Evolutionary conservation across 2,329 filamentous ascomycete species (phyloP).

Genomic region (Zopfia rhizophila): DNA sequence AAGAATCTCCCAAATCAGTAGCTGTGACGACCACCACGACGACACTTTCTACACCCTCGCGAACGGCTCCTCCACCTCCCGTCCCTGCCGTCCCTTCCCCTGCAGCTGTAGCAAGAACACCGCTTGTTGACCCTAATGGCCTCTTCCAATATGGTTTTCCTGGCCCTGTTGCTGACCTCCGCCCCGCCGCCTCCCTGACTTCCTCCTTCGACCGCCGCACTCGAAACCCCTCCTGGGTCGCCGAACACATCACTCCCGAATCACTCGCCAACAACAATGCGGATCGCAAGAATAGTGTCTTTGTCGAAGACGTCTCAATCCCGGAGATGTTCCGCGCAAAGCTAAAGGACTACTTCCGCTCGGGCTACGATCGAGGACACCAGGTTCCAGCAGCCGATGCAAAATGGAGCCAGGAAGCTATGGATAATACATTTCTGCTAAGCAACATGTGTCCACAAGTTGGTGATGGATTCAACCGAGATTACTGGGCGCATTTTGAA

Average conservation of each 20-base stretch:
- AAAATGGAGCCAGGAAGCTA: constrained; percentile 92
- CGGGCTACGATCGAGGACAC: constrained; percentile 94
- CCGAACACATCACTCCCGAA: constrained; percentile 92
- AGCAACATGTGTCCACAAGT: constrained; percentile 99
- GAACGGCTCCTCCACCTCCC: constrained; percentile 29
- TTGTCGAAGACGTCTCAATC: constrained; percentile 82
- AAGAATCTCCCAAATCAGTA: constrained; percentile 37
- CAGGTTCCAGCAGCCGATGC: constrained; percentile 97
- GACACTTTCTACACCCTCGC: constrained; percentile 45
- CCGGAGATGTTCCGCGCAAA: constrained; percentile 89
- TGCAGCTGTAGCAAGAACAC: constrained; percentile 31
- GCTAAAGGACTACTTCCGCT: constrained; percentile 93
- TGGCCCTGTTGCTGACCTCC: constrained; percentile 85
- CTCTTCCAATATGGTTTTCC: constrained; percentile 78
- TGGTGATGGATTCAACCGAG: constrained; percentile 96
- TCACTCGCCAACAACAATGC: constrained; percentile 80
- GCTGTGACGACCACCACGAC: constrained; percentile 46
- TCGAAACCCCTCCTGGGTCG: constrained; percentile 90
- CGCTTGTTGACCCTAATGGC: constrained; percentile 60
- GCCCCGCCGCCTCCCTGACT: constrained; percentile 78
- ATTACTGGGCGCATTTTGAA: constrained; percentile 99
- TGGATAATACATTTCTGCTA: constrained; percentile 94
- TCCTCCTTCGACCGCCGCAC: constrained; percentile 91
- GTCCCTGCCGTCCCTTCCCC: constrained; percentile 39
- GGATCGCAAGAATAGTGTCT: constrained; percentile 84